These are phyloP conservation scores for Hypoxylon trugodes DNA, from an alignment of 495 filamentous ascomycete species.

Conservation along the genomic window DNA sequence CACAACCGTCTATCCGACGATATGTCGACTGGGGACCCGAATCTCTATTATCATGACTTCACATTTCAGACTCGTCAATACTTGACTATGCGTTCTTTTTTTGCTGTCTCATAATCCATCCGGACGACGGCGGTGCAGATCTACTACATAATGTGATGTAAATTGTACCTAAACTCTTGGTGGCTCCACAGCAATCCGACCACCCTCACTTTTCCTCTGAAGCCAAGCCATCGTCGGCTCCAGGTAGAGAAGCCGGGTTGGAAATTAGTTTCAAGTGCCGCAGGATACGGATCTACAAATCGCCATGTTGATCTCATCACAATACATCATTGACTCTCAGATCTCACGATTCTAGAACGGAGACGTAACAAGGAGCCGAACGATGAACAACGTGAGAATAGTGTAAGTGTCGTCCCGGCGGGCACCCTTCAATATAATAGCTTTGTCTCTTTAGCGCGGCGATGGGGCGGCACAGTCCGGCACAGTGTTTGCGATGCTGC, in stretches of 20 bases:
- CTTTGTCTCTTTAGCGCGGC: conserved; percentile 28
- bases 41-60: conserved; percentile 26
- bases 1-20: not conserved
- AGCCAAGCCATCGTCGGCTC: conserved; percentile 1
- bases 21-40: conserved; percentile 9
- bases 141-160: too few species aligned
- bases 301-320: conserved; percentile 1
- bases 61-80: conserved; percentile 15
- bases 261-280: too few species aligned
- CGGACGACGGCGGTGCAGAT: conserved; percentile 32
- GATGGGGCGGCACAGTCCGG: conserved; percentile 37
- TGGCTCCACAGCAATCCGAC: conserved; percentile 31
- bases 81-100: conserved; percentile 28
- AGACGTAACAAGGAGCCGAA: conserved; percentile 24
- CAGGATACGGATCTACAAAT: not conserved
- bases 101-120: conserved; percentile 27
- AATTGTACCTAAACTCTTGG: conserved; percentile 19
- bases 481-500: conserved; percentile 44
- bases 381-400: conserved; percentile 30
- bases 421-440: too few species aligned
- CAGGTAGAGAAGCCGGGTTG: not conserved
- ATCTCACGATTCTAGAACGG: not conserved
- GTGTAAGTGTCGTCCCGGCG: too few species aligned
- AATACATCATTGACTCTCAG: too few species aligned
- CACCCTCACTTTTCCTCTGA: conserved; percentile 8